phyloP scores from a whole-genome alignment of 1,284 basidiomycete genomes.

The Cutaneotrichosporon daszewskae region DNA sequence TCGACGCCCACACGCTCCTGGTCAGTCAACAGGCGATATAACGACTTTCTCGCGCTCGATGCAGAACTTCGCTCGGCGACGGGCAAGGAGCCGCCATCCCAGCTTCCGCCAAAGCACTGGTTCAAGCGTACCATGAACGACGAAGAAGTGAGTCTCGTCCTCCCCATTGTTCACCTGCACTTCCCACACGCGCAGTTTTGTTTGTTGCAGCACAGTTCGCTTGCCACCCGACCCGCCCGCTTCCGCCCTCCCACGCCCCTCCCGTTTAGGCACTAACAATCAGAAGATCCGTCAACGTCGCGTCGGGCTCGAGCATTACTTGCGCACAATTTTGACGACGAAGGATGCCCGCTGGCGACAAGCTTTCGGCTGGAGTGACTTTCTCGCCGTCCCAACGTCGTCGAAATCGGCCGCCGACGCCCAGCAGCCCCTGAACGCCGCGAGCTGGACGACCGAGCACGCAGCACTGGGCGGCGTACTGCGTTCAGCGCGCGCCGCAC shows the following conservation, averaged over 20 bases:
- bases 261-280: slow-evolving; percentile 2
- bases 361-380: slow-evolving; percentile 71
- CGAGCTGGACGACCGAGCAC: slow-evolving; percentile 79
- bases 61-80: slow-evolving; percentile 68
- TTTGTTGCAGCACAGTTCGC: background rate
- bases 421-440: slow-evolving; percentile 57
- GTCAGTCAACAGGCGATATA: slow-evolving; percentile 89
- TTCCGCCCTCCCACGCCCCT: background rate
- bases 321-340: slow-evolving; percentile 73
- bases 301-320: slow-evolving; percentile 70
- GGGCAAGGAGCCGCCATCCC: slow-evolving; percentile 63
- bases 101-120: slow-evolving; percentile 74
- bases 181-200: background rate
- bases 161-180: background rate
- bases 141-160: slow-evolving; percentile 34
- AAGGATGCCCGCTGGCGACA: slow-evolving; percentile 79
- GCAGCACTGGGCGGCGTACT: slow-evolving; percentile 65
- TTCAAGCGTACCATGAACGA: slow-evolving; percentile 46
- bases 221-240: background rate
- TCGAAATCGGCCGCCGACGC: slow-evolving; percentile 8
- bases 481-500: slow-evolving; percentile 70
- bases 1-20: slow-evolving; percentile 61
- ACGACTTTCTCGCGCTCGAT: slow-evolving; percentile 83
- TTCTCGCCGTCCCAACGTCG: slow-evolving; percentile 66
- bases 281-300: slow-evolving; percentile 67